phyloP scores from a whole-genome alignment of 1,284 basidiomycete genomes.

The Amylostereum areolatum region DNA sequence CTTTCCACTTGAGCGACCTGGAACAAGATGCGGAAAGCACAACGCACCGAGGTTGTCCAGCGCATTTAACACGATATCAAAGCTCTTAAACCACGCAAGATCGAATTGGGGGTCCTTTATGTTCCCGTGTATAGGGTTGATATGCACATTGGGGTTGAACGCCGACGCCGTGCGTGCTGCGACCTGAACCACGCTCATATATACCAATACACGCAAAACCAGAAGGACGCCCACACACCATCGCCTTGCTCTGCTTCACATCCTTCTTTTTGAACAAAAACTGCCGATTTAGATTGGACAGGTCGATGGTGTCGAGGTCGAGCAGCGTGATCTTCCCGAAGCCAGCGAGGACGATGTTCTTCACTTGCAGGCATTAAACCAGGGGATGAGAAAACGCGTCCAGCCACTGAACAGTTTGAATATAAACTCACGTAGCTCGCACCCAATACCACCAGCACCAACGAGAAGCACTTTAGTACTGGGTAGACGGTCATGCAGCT shows the following conservation, averaged over 20 bases:
- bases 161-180: slow-evolving; percentile 84
- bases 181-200: slow-evolving; percentile 40
- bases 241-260: slow-evolving; percentile 92
- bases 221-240: slow-evolving; percentile 41
- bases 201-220: not conserved
- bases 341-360: slow-evolving; percentile 92
- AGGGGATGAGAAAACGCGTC: not conserved
- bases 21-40: not conserved
- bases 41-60: slow-evolving; percentile 87
- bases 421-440: slow-evolving; percentile 77
- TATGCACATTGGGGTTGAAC: slow-evolving; percentile 90
- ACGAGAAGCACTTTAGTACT: slow-evolving; percentile 82
- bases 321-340: slow-evolving; percentile 91
- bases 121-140: slow-evolving; percentile 89
- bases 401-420: not conserved
- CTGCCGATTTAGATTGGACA: slow-evolving; percentile 96
- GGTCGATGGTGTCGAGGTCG: slow-evolving; percentile 97
- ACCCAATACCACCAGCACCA: slow-evolving; percentile 95
- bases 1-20: too few relatives aligned
- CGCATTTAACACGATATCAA: slow-evolving; percentile 94
- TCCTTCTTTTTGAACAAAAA: slow-evolving; percentile 98
- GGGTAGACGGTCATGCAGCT: slow-evolving; percentile 54
- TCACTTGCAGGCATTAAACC: slow-evolving; percentile 50
- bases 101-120: slow-evolving; percentile 95
- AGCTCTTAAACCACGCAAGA: slow-evolving; percentile 82